Evolutionary conservation across 2,329 filamentous ascomycete genomes (phyloP).

Genomic region (Byssothecium circinans): DNA sequence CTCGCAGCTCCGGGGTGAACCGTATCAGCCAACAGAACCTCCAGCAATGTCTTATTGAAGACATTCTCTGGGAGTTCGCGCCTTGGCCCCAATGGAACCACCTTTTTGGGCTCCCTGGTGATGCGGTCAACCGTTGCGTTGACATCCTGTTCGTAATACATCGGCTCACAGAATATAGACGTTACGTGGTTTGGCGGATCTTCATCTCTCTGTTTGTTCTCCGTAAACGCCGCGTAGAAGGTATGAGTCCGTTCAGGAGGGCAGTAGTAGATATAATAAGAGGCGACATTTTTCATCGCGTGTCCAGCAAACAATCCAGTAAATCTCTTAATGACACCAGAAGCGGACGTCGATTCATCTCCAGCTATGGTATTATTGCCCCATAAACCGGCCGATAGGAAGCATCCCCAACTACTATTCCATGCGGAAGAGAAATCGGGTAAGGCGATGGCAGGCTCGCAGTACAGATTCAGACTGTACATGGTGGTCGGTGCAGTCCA

Average conservation of each 20-base stretch:
- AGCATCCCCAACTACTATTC: conserved; percentile 29
- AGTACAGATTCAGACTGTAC: conserved; percentile 41
- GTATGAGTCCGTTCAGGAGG: conserved; percentile 38
- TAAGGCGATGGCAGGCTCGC: conserved; percentile 22
- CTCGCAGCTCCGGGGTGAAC: background rate
- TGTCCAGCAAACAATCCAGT: conserved; percentile 51
- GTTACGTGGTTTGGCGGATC: conserved; percentile 23
- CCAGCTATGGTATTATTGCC: conserved; percentile 17
- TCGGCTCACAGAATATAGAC: conserved; percentile 22
- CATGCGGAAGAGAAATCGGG: too few species aligned
- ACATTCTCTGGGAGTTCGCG: conserved; percentile 19
- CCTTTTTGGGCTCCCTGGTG: background rate
- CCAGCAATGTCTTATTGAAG: conserved; percentile 47
- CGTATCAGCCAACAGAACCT: conserved; percentile 15
- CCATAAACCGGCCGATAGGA: conserved; percentile 1
- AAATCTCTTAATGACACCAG: conserved; percentile 21
- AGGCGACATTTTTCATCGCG: conserved; percentile 33
- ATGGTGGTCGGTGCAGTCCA: conserved; percentile 32
- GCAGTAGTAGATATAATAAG: conserved; percentile 42
- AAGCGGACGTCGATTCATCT: too few species aligned
- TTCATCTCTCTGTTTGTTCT: conserved; percentile 11
- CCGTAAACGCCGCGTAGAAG: conserved; percentile 22
- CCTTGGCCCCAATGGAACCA: conserved; percentile 26
- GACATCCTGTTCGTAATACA: conserved; percentile 53
- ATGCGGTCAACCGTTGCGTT: conserved; percentile 41